Conservation (phyloP, 148 eudicot species). For the Talinum fruticosum region DNA sequence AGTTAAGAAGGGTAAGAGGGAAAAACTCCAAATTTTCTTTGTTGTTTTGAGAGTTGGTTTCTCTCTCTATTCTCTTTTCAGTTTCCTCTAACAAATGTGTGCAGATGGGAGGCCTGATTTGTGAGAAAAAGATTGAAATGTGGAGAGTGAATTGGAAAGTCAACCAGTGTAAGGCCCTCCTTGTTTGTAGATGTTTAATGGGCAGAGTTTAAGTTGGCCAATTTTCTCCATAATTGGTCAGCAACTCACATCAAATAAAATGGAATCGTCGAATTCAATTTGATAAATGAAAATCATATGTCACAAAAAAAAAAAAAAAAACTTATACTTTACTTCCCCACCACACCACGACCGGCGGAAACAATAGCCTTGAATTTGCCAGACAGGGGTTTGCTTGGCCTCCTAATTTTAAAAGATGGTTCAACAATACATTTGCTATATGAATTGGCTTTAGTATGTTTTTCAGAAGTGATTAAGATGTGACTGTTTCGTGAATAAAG, state of each 20-base stretch:
- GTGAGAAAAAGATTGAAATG: not conserved
- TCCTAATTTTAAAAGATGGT: no score
- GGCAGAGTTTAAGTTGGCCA: conserved; percentile 2
- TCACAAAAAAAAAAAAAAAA: not conserved
- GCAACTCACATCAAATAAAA: not conserved
- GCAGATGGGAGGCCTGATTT: not conserved
- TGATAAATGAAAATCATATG: not conserved
- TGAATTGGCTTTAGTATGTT: no score
- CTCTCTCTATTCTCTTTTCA: not conserved
- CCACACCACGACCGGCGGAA: not conserved
- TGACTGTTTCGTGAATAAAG: no score
- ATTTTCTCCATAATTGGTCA: conserved; percentile 13
- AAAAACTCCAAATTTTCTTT: no score
- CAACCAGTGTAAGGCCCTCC: conserved; percentile 23
- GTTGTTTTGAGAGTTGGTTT: not conserved
- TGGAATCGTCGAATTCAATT: not conserved
- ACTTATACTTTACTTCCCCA: not conserved
- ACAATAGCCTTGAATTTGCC: not conserved
- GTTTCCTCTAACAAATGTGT: not conserved
- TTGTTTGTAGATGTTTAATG: conserved; percentile 20
- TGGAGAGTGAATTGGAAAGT: not conserved
- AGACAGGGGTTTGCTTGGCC: no score
- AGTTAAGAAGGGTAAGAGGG: not conserved
- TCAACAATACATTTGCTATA: no score
- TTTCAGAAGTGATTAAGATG: no score